Base-by-base conservation (phyloP, 2,329 filamentous ascomycete species). In the Fusarium agapanthi region DNA sequence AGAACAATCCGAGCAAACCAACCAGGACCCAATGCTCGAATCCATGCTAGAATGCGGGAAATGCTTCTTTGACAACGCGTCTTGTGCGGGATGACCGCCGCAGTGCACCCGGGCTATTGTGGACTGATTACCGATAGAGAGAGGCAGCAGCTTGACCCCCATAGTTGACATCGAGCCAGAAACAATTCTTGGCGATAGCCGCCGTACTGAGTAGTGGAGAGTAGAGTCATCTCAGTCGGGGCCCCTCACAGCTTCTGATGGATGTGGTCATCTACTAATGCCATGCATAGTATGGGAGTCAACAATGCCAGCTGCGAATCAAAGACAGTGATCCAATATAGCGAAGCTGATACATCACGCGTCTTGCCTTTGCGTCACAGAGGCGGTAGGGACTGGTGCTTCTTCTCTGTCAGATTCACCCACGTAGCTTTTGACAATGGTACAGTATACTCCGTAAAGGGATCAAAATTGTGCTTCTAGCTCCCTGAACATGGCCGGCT, bases 201-300 rank as follows among this genome's bases (percentile, higher is more conserved):
- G 65, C 74, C 61, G 64, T 34, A 16, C 32, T 34, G 32, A 34
- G 32, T 45, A 34, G 65, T 72, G 69, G 66, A 61, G 55, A 50
- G 45, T 58, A 61, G 51, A 44, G 41, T 48, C 58, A 65, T 71
- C 47, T 66, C 59, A 50, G 59, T 50, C 43, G 9, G 20, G 40
- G 9, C 51, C 57, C 34, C 54, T 43, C 69, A 47, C 55, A 40
- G 24, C 35, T 26, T 63, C n/a, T 47, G 26, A 50, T 45, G 37
- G 48, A 47, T 28, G 51, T 60, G 35, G 44, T 24, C 22, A 50
- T 34, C 47, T 14, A 24, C 47, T 20, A 13, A 50, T 50, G 30
- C 22, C n/a, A n/a, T 34, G 47, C 30, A 50, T 50, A 50, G 30
- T 26, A 24, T 35, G 45, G 47, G 47, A 50, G 63, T 69, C 64